Conservation (phyloP, 208 protist genomes). For the Acanthamoeba triangularis region DNA sequence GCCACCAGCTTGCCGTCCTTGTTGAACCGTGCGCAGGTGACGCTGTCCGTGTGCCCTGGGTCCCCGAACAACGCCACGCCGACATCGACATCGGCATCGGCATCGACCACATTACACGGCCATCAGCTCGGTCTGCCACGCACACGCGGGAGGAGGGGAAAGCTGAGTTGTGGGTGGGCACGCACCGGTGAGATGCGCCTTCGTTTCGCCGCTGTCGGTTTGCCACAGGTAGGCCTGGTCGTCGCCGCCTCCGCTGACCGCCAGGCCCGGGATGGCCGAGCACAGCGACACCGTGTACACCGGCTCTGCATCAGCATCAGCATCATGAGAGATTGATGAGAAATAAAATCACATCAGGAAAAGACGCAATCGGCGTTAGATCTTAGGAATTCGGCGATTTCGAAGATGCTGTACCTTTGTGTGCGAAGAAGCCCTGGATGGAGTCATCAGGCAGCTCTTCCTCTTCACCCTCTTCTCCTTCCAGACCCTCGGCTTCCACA, state of each 20-base stretch:
- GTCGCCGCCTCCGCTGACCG: slow-evolving; percentile 87
- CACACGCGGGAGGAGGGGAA: too few relatives aligned
- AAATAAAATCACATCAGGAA: background rate
- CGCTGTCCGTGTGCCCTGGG: slow-evolving; percentile 88
- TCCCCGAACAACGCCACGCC: too few relatives aligned
- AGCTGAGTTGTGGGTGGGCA: too few relatives aligned
- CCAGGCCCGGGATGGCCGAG: slow-evolving; percentile 26
- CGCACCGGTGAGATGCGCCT: background rate
- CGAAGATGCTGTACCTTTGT: slow-evolving; percentile 4
- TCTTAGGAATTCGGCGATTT: background rate
- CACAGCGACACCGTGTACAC: slow-evolving; percentile 85
- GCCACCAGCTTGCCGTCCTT: slow-evolving; percentile 88
- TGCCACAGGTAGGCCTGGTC: slow-evolving; percentile 89
- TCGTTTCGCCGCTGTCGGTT: slow-evolving; percentile 13
- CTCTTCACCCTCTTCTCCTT: background rate
- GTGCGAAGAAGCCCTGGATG: slow-evolving; percentile 78
- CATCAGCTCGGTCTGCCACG: too few relatives aligned
- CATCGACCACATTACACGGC: too few relatives aligned
- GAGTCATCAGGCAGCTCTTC: slow-evolving; percentile 83
- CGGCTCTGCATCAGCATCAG: slow-evolving; percentile 79
- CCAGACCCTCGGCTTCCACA: background rate
- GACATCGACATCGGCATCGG: too few relatives aligned
- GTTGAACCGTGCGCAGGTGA: slow-evolving; percentile 87
- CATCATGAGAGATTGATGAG: background rate
- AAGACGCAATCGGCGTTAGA: background rate